Conservation (phyloP, 495 filamentous ascomycete species). For the Umbilicaria muhlenbergii region DNA sequence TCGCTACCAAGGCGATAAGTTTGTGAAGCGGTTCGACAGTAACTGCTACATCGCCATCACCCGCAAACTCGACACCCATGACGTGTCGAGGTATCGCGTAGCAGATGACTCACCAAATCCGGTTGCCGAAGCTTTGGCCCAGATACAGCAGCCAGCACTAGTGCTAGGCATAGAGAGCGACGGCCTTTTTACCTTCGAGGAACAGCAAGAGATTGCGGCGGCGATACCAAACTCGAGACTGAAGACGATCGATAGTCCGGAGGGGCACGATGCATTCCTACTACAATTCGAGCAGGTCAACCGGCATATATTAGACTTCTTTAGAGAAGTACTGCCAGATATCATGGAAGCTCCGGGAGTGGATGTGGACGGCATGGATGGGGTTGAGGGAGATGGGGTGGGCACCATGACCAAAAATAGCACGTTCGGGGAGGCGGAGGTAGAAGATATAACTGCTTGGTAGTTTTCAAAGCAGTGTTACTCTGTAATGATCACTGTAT, state of each 20-base stretch:
- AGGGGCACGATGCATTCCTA: slow-evolving; percentile 93
- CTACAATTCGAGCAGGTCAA: slow-evolving; percentile 97
- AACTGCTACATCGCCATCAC: slow-evolving; percentile 99
- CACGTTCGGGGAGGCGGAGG: slow-evolving; percentile 87
- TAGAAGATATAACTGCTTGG: slow-evolving; percentile 95
- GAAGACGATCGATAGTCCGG: slow-evolving; percentile 76
- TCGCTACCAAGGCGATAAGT: slow-evolving; percentile 93
- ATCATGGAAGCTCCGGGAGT: slow-evolving; percentile 54
- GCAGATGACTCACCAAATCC: slow-evolving; percentile 27
- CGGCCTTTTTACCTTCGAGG: slow-evolving; percentile 89
- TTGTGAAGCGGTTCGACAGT: slow-evolving; percentile 90
- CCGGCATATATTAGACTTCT: slow-evolving; percentile 65
- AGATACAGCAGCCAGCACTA: slow-evolving; percentile 74
- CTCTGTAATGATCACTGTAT: too few relatives aligned
- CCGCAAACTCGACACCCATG: slow-evolving; percentile 96
- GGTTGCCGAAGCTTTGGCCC: slow-evolving; percentile 55
- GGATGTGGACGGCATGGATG: slow-evolving; percentile 22
- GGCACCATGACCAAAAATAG: slow-evolving; percentile 55
- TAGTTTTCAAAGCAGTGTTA: slow-evolving; percentile 21
- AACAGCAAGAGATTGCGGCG: slow-evolving; percentile 80
- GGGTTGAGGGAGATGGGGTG: slow-evolving; percentile 15
- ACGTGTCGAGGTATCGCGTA: slow-evolving; percentile 61
- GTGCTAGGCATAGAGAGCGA: slow-evolving; percentile 90
- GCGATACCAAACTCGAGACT: slow-evolving; percentile 65
- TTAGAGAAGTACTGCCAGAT: slow-evolving; percentile 67